A percentile compares a stretch with the other conserved stretches of the same genome.
Conservation (phyloP, 768 basidiomycete genomes). For the Nidularia sp. region DNA sequence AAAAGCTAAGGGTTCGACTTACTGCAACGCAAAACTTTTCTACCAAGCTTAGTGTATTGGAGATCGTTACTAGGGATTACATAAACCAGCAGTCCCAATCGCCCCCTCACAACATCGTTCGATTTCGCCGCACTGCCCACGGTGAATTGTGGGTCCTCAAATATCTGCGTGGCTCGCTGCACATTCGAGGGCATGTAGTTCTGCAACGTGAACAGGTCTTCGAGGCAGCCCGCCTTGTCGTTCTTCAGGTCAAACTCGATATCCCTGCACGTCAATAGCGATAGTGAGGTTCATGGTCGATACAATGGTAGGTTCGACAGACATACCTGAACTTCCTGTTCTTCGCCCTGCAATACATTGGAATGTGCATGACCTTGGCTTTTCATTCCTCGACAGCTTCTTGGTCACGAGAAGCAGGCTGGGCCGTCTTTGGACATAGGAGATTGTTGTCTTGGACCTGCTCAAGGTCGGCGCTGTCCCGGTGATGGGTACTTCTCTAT, state of each 20-base stretch:
- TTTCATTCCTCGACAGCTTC: constrained; percentile 44
- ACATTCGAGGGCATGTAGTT: constrained; percentile 21
- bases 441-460: neutral
- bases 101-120: constrained; percentile 45
- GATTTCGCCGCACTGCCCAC: constrained; percentile 31
- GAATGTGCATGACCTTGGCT: constrained; percentile 38
- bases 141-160: constrained; percentile 46
- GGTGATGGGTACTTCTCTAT: too few species aligned
- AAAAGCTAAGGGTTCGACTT: constrained; percentile 4
- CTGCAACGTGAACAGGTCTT: constrained; percentile 11
- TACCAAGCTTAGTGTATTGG: constrained; percentile 36
- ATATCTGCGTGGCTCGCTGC: constrained; percentile 40
- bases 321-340: constrained; percentile 48
- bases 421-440: constrained; percentile 5
- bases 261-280: constrained; percentile 29
- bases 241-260: constrained; percentile 56
- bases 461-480: neutral
- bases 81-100: constrained; percentile 55
- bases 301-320: neutral
- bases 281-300: neutral
- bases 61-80: constrained; percentile 45
- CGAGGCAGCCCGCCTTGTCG: constrained; percentile 42
- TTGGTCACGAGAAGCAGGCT: constrained; percentile 43
- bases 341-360: constrained; percentile 37
- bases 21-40: constrained; percentile 45